phyloP scores from a whole-genome alignment of 805 yeast genomes.

The Lipomyces yamanashiensis region DNA sequence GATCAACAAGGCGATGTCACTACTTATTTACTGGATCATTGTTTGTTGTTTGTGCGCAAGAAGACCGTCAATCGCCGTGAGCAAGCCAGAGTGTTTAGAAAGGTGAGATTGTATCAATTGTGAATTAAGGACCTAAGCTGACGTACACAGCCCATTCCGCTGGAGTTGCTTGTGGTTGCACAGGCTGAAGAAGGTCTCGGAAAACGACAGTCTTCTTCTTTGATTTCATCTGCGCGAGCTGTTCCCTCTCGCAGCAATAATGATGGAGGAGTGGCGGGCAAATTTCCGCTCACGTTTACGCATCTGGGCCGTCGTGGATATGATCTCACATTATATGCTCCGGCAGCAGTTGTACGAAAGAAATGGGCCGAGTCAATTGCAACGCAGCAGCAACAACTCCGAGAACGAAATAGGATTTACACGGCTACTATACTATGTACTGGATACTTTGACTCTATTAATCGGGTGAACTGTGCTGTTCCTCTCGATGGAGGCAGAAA shows the following conservation, averaged over 20 bases:
- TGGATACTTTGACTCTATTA: slow-evolving; percentile 70
- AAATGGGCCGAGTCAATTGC: slow-evolving; percentile 79
- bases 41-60: slow-evolving; percentile 79
- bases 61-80: slow-evolving; percentile 89
- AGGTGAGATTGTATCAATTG: slow-evolving; percentile 41
- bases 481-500: slow-evolving; percentile 95
- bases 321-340: slow-evolving; percentile 50
- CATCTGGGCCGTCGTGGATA: slow-evolving; percentile 57
- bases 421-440: slow-evolving; percentile 76
- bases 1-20: slow-evolving; percentile 72
- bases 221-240: slow-evolving; percentile 38
- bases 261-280: slow-evolving; percentile 10
- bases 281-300: slow-evolving; percentile 54
- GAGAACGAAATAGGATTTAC: slow-evolving; percentile 76
- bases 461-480: slow-evolving; percentile 86
- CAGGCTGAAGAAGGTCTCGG: slow-evolving; percentile 74
- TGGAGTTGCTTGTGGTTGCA: slow-evolving; percentile 49
- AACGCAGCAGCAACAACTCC: slow-evolving; percentile 74
- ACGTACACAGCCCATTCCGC: slow-evolving; percentile 43
- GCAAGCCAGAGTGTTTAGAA: slow-evolving; percentile 85
- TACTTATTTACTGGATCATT: slow-evolving; percentile 85
- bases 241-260: slow-evolving; percentile 37
- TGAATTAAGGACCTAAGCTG: not conserved
- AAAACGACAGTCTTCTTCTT: slow-evolving; percentile 42
- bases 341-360: slow-evolving; percentile 63